A percentile compares a stretch with the other conserved stretches of the same genome.
These are phyloP conservation scores for Scopulariopsis brevicaulis DNA, from an alignment of 2,329 filamentous ascomycete species.

Conservation along the genomic window DNA sequence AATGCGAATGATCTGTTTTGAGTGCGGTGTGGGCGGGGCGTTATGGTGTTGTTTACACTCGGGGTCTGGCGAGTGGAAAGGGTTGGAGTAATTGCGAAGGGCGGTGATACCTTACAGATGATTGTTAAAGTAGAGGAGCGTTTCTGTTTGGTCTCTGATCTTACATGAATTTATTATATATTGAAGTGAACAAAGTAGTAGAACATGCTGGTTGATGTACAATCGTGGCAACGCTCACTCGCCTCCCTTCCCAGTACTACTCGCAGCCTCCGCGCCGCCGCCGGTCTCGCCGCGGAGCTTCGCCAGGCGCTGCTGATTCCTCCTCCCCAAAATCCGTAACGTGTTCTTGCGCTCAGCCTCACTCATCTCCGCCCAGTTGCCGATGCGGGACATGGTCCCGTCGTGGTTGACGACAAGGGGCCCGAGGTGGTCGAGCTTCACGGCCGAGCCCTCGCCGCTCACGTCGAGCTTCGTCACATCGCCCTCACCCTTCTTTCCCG, in stretches of 20 bases:
- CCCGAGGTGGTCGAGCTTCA: conserved; percentile 57
- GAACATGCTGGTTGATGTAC: background rate
- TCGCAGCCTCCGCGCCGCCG: background rate
- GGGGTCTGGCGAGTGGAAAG: background rate
- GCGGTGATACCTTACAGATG: background rate
- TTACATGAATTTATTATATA: background rate
- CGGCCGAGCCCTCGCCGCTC: conserved; percentile 18
- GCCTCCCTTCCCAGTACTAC: background rate
- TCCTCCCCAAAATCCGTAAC: conserved; percentile 52
- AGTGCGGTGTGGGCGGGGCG: background rate
- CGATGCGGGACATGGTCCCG: conserved; percentile 58
- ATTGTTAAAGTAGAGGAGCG: background rate
- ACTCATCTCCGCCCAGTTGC: conserved; percentile 64
- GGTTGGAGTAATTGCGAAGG: background rate
- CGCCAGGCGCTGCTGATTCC: conserved; percentile 53
- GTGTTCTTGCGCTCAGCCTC: conserved; percentile 57
- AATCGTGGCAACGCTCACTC: background rate
- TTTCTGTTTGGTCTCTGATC: background rate
- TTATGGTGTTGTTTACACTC: background rate
- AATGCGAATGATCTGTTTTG: too few species aligned
- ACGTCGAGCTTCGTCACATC: conserved; percentile 16
- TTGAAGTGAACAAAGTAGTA: background rate
- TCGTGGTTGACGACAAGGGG: conserved; percentile 66
- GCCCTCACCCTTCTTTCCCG: background rate
- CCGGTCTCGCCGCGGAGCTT: conserved; percentile 24